Evolutionary conservation across 345 rosid species (phyloP).

Genomic region (Salix udensis): DNA sequence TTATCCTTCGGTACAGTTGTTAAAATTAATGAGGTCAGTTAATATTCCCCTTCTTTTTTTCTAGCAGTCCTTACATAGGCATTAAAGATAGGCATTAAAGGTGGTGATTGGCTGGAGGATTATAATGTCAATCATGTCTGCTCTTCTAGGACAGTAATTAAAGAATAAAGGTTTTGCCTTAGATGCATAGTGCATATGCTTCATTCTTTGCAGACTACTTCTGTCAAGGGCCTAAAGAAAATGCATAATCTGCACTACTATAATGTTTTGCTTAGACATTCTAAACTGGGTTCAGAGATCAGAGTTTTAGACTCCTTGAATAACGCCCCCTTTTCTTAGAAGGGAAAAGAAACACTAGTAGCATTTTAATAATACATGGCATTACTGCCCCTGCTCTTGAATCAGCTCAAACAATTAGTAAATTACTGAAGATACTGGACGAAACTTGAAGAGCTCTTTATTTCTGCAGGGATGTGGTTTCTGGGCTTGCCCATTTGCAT

Average conservation of each 20-base stretch:
- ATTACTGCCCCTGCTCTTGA: not conserved
- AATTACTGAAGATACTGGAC: not conserved
- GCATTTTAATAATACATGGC: not conserved
- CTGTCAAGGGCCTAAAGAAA: not conserved
- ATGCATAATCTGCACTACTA: not conserved
- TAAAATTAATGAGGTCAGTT: slow-evolving; percentile 64
- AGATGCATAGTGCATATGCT: not conserved
- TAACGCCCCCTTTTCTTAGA: not conserved
- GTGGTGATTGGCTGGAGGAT: not conserved
- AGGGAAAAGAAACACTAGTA: not conserved
- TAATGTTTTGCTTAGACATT: not conserved
- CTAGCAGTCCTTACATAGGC: not conserved
- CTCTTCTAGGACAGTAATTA: not conserved
- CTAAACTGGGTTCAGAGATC: not conserved
- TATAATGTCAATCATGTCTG: not conserved
- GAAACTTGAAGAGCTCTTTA: not conserved
- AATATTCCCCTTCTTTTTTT: not conserved
- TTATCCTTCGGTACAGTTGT: slow-evolving; percentile 49
- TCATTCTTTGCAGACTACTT: not conserved
- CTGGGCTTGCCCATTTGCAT: slow-evolving; percentile 81
- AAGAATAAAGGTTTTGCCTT: not conserved
- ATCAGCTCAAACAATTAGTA: not conserved
- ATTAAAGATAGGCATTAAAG: not conserved
- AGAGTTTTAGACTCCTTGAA: not conserved
- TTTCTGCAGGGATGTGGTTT: slow-evolving; percentile 67